A percentile compares a stretch with the other conserved stretches of the same genome.
Conservation (phyloP, 441 rosid species). For the Erodium trifolium region DNA sequence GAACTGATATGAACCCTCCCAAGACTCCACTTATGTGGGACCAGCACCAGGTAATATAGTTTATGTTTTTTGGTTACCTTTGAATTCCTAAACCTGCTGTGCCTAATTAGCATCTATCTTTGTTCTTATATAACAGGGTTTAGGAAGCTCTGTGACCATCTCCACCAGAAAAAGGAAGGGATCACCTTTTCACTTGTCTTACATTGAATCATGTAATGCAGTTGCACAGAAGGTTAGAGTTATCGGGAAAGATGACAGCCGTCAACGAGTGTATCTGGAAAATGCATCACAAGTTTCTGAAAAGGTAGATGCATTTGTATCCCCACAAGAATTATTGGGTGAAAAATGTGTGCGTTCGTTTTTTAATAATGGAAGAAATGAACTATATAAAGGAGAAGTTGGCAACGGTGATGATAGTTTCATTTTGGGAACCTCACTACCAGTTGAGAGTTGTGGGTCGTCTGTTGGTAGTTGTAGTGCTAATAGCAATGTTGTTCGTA, state of each 20-base stretch:
- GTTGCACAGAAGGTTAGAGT: neutral
- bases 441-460: constrained; percentile 4
- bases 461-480: constrained; percentile 5
- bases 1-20: constrained; percentile 6
- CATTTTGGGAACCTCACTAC: neutral
- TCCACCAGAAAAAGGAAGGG: neutral
- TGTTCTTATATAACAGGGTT: neutral
- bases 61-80: neutral
- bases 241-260: neutral
- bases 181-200: neutral
- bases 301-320: constrained; percentile 4
- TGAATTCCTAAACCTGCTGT: neutral
- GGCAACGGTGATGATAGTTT: constrained; percentile 1
- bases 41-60: neutral
- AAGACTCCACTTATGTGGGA: constrained; percentile 5
- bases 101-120: neutral
- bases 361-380: constrained; percentile 4
- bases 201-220: neutral
- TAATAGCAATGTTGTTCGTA: neutral
- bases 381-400: neutral
- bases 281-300: neutral
- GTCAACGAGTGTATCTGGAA: neutral
- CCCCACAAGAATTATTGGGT: constrained; percentile 22
- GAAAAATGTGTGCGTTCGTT: constrained; percentile 31
- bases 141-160: neutral